Conservation (phyloP, 192 early-diverging fungal species). For the Coemansia sp. region DNA sequence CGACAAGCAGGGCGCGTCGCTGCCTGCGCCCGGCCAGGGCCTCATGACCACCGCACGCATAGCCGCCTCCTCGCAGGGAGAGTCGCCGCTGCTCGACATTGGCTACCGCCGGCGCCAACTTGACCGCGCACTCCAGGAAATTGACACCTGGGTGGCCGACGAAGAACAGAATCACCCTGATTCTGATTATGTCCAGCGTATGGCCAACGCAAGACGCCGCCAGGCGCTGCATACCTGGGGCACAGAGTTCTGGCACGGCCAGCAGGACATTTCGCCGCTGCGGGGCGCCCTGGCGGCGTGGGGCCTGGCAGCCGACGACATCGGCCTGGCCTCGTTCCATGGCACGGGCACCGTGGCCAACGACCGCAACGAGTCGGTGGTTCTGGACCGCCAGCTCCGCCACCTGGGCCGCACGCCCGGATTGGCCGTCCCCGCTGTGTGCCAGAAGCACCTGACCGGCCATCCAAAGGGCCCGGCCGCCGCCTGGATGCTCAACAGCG, state of each 20-base stretch:
- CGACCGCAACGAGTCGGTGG: conserved; percentile 90
- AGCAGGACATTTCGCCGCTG: conserved; percentile 74
- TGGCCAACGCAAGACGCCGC: conserved; percentile 55
- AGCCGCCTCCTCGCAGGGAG: conserved; percentile 27
- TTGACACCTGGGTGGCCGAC: conserved; percentile 14
- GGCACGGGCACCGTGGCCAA: conserved; percentile 92
- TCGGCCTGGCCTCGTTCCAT: conserved; percentile 92
- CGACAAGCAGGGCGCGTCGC: conserved; percentile 89
- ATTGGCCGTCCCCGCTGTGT: conserved; percentile 70
- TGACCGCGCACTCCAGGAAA: conserved; percentile 11
- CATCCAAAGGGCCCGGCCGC: conserved; percentile 95
- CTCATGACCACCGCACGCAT: conserved; percentile 87
- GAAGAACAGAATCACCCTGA: conserved; percentile 6
- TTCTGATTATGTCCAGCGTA: conserved; percentile 55
- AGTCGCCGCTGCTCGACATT: conserved; percentile 64
- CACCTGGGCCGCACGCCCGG: conserved; percentile 85
- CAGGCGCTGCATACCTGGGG: conserved; percentile 75
- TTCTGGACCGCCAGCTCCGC: conserved; percentile 76
- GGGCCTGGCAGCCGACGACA: conserved; percentile 88
- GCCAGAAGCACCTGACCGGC: conserved; percentile 93
- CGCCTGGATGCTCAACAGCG: conserved; percentile 95
- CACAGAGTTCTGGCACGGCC: conserved; percentile 72
- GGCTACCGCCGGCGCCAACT: conserved; percentile 81
- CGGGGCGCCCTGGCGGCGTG: conserved; percentile 83
- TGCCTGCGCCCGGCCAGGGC: conserved; percentile 94